phyloP scores from a whole-genome alignment of 352 stramenopile species.

The Phytophthora citricola region DNA sequence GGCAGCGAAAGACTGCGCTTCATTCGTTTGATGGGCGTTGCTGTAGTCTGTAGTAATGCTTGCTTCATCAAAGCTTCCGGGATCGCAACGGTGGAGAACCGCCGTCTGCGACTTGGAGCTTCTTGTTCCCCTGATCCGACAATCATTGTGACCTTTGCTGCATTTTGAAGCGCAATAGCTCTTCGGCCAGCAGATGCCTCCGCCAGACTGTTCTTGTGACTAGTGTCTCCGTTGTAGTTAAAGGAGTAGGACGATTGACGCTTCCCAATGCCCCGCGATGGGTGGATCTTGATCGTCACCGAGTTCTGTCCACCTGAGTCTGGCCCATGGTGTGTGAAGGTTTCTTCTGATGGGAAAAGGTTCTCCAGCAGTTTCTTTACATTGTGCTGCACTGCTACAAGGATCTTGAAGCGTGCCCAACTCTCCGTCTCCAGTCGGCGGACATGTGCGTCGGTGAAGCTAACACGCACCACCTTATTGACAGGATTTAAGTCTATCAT shows the following conservation, averaged over 20 bases:
- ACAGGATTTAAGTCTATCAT: slow-evolving; percentile 67
- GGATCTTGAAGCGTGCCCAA: slow-evolving; percentile 56
- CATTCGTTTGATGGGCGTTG: slow-evolving; percentile 19
- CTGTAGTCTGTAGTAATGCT: background rate
- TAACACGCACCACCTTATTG: slow-evolving; percentile 55
- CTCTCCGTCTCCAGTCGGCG: slow-evolving; percentile 54
- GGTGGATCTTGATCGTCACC: slow-evolving; percentile 5
- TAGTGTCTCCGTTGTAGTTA: too few species aligned
- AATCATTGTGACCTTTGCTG: slow-evolving; percentile 8
- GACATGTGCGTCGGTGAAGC: slow-evolving; percentile 42
- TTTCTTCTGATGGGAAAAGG: slow-evolving; percentile 32
- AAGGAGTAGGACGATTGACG: slow-evolving; percentile 16
- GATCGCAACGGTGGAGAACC: slow-evolving; percentile 11
- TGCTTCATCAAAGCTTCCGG: background rate
- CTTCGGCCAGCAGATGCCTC: too few species aligned
- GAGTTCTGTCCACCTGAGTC: too few species aligned
- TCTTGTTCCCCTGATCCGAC: slow-evolving; percentile 14
- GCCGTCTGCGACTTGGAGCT: background rate
- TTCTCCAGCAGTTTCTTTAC: slow-evolving; percentile 46
- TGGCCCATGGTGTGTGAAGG: slow-evolving; percentile 12
- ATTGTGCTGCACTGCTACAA: slow-evolving; percentile 43
- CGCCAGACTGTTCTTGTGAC: too few species aligned
- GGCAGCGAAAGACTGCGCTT: slow-evolving; percentile 56
- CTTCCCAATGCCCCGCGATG: slow-evolving; percentile 5
- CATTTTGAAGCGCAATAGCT: too few species aligned